Conservation (phyloP, 768 basidiomycete species). For the Lentinula detonsa region DNA sequence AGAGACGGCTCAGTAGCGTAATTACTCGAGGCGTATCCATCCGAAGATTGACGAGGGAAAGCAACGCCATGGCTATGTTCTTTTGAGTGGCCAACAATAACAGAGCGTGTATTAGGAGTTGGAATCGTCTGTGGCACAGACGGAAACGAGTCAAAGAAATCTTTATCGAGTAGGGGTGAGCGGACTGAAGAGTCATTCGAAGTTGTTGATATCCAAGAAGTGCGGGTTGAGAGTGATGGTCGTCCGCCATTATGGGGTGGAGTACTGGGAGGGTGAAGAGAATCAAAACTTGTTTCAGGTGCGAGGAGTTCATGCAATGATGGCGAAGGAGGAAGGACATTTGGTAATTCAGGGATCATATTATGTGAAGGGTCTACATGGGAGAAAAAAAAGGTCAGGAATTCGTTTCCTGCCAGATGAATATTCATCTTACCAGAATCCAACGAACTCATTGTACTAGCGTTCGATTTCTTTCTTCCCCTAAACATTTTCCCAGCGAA, state of each 20-base stretch:
- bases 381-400: not conserved
- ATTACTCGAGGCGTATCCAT: not conserved
- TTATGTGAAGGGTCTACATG: not conserved
- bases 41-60: not conserved
- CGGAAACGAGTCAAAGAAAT: conserved; percentile 68
- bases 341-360: conserved; percentile 8
- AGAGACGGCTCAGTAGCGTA: not conserved
- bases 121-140: conserved; percentile 53
- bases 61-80: not conserved
- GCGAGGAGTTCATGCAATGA: conserved; percentile 10
- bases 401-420: not conserved
- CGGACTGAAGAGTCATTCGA: conserved; percentile 31
- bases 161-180: conserved; percentile 49
- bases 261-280: conserved; percentile 12
- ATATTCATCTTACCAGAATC: conserved; percentile 27
- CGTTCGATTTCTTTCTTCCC: conserved; percentile 46
- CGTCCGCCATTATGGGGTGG: conserved; percentile 9
- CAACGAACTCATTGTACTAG: conserved; percentile 33
- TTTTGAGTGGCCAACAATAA: conserved; percentile 1
- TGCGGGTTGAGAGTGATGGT: conserved; percentile 20
- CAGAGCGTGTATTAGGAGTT: conserved; percentile 14
- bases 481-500: conserved; percentile 61
- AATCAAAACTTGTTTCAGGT: conserved; percentile 7
- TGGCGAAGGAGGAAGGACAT: conserved; percentile 15
- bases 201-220: conserved; percentile 43